Evolutionary conservation across 2,329 filamentous ascomycete species (phyloP).

Genomic region (Trichoderma semiorbis): DNA sequence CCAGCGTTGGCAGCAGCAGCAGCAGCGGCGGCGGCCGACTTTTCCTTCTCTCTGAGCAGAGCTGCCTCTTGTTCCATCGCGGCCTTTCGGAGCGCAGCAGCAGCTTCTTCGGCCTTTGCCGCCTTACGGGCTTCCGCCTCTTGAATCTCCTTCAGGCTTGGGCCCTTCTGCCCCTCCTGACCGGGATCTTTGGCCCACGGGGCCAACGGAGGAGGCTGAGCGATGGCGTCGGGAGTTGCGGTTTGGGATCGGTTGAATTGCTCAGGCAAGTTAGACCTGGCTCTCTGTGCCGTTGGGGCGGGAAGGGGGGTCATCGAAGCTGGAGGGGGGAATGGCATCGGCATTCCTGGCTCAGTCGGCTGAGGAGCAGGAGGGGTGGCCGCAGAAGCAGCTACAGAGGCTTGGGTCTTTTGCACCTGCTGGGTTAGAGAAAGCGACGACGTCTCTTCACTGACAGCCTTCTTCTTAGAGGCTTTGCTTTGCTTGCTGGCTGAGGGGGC

Average conservation of each 20-base stretch:
- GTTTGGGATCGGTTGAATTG: slow-evolving; percentile 67
- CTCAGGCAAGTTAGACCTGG: slow-evolving; percentile 79
- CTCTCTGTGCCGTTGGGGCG: slow-evolving; percentile 83
- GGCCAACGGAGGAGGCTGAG: slow-evolving; percentile 69
- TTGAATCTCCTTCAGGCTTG: slow-evolving; percentile 94
- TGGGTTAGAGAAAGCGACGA: slow-evolving; percentile 67
- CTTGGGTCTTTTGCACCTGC: slow-evolving; percentile 74
- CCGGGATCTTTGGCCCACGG: slow-evolving; percentile 92
- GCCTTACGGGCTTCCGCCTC: slow-evolving; percentile 92
- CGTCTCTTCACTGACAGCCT: slow-evolving; percentile 29
- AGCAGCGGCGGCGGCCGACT: slow-evolving; percentile 39
- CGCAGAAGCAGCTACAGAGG: slow-evolving; percentile 40
- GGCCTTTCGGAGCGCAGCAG: slow-evolving; percentile 71
- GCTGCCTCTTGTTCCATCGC: slow-evolving; percentile 75
- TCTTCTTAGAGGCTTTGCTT: slow-evolving; percentile 32
- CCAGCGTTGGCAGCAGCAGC: slow-evolving; percentile 66
- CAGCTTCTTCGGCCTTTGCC: slow-evolving; percentile 80
- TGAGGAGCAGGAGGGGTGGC: slow-evolving; percentile 31
- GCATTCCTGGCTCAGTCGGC: slow-evolving; percentile 58
- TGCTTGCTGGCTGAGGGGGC: slow-evolving; percentile 23
- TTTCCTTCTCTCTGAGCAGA: slow-evolving; percentile 58
- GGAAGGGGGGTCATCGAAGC: slow-evolving; percentile 79
- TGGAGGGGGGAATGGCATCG: slow-evolving; percentile 71
- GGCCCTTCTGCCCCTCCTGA: slow-evolving; percentile 68
- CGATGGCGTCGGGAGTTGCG: slow-evolving; percentile 63